A percentile compares a stretch with the other conserved stretches of the same genome.
Conservation (phyloP, 768 basidiomycete species). For the Suillus fuscotomentosus region DNA sequence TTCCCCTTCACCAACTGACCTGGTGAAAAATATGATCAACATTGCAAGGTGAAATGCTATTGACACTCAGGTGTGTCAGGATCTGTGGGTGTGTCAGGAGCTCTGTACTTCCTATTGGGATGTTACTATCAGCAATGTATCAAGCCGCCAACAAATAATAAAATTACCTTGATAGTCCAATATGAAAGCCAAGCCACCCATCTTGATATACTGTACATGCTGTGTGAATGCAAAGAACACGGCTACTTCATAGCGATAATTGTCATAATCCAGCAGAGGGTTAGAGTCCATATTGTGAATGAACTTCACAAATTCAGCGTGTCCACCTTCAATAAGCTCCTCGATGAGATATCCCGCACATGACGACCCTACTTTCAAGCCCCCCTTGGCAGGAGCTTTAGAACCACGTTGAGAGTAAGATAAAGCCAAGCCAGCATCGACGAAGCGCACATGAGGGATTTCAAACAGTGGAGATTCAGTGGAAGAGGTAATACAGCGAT, state of each 20-base stretch:
- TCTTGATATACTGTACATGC: conserved; percentile 10
- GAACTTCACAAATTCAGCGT: conserved; percentile 4
- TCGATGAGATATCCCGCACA: conserved; percentile 8
- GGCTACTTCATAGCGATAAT: background rate
- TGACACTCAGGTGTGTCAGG: background rate
- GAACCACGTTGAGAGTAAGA: background rate
- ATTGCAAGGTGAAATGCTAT: background rate
- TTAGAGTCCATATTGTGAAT: conserved; percentile 7
- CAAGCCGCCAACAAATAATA: background rate
- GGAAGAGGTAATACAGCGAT: background rate
- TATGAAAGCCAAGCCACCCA: background rate
- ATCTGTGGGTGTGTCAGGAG: background rate
- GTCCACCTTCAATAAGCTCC: conserved; percentile 2
- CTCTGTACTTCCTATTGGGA: background rate
- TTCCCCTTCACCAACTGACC: background rate
- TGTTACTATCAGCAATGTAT: background rate
- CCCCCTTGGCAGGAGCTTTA: background rate
- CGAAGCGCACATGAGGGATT: conserved; percentile 10
- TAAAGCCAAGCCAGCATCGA: conserved; percentile 6
- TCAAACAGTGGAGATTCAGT: background rate
- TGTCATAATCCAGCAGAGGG: background rate
- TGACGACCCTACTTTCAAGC: background rate
- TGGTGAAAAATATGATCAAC: background rate
- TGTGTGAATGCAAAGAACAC: conserved; percentile 10
- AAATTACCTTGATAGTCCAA: conserved; percentile 12